Base-by-base conservation (phyloP, 2,329 filamentous ascomycete genomes). In the Boeremia lycopersici region DNA sequence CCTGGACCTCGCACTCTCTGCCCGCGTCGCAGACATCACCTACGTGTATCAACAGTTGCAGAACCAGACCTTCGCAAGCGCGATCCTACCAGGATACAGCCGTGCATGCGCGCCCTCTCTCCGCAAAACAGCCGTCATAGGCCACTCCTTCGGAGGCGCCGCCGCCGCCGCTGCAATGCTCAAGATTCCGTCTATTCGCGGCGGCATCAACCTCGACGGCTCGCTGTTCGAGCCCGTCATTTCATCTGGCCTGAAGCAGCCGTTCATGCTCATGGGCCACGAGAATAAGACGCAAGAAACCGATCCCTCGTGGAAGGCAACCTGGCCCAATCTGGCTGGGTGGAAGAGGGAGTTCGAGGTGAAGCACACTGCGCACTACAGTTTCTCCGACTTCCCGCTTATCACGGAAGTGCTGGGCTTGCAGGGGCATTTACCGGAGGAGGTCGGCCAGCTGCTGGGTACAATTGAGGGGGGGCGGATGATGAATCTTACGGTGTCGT, bases 101-200 rank as follows among this genome's bases (percentile, higher is more conserved):
- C n/a, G 5, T 13, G 52, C 41, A 2, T 43, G 54, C 25, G 39
- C 9, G 6, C 19, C 34, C 3, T 30, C 31, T 9, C 15, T 25
- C 23, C 15, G 13, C 10, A 59, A 63, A 4, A 56, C 57, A 17
- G 68, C 62, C 0, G 30, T 73, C 6, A 17, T 74, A 3, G 75
- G 75, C 4, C 74, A 77, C 40, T 77, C 74, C 2, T 48, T 76
- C 4, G 74, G 74, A 12, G 75, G 74, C 9, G 70, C 71, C 0
- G 67, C 74, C 2, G 63, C 69, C 6, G 62, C 64, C 2, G 43
- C 53, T 1, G 51, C 65, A 30, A 43, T 65, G 56, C 15, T 61
- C 19, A 39, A 59, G 4, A 44, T 60, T 1, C 25, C 59, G 0
- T 67, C 65, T 3, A 56, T 70, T 23, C 45, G 54, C 2, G 72